These are phyloP conservation scores for Pharnaceum exiguum DNA, from an alignment of 148 eudicot species.

Conservation along the genomic window DNA sequence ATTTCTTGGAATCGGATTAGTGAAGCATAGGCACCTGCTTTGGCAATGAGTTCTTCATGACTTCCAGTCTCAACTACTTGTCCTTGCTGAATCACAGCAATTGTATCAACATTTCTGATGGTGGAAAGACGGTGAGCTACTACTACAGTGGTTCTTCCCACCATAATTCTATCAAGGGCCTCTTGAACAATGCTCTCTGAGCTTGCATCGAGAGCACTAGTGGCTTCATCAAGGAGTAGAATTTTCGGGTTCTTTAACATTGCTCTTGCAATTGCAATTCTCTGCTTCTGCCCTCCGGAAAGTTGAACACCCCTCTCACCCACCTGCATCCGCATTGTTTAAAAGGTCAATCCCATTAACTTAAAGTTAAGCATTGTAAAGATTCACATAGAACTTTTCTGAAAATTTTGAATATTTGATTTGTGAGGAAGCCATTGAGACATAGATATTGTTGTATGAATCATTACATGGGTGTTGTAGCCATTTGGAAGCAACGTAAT, in stretches of 20 bases:
- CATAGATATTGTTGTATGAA: not conserved
- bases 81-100: constrained; percentile 91
- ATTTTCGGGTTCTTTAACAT: constrained; percentile 96
- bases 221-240: constrained; percentile 95
- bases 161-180: constrained; percentile 97
- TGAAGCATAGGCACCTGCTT: constrained; percentile 84
- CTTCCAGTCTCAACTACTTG: constrained; percentile 91
- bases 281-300: constrained; percentile 96
- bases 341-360: no score
- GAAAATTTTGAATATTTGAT: no score
- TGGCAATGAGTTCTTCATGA: constrained; percentile 83
- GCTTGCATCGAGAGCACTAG: constrained; percentile 94
- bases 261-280: constrained; percentile 98
- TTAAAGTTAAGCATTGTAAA: no score
- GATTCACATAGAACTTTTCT: not conserved
- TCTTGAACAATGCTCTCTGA: constrained; percentile 98
- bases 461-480: constrained; percentile 86
- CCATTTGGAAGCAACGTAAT: constrained; percentile 91
- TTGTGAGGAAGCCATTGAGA: no score
- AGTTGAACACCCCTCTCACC: constrained; percentile 98
- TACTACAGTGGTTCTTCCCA: constrained; percentile 93
- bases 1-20: constrained; percentile 95
- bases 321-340: constrained; percentile 42
- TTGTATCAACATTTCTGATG: constrained; percentile 84
- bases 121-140: constrained; percentile 98